Percentiles rank a stretch among this genome's conserved stretches.
Evolutionary conservation across 2,329 filamentous ascomycete genomes (phyloP).

Genomic region (Periconia macrospinosa): DNA sequence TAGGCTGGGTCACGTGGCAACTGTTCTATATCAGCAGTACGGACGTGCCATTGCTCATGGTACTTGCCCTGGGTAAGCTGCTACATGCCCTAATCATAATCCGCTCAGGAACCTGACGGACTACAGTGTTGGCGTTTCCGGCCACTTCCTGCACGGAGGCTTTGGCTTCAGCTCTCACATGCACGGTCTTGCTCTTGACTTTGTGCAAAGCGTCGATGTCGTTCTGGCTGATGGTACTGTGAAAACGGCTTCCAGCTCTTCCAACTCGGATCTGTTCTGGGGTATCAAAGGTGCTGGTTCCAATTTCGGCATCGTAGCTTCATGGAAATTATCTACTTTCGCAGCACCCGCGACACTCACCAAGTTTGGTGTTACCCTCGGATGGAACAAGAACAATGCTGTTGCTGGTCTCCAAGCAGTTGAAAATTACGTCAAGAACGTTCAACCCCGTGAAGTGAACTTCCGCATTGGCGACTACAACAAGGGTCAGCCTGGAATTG

Average conservation of each 20-base stretch:
- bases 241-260: constrained; percentile 23
- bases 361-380: constrained; percentile 8
- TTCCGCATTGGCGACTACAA: constrained; percentile 15
- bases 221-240: constrained; percentile 32
- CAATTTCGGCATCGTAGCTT: constrained; percentile 37
- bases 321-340: constrained; percentile 20
- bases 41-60: constrained; percentile 47
- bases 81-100: constrained; percentile 27
- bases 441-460: constrained; percentile 11
- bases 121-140: constrained; percentile 12
- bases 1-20: constrained; percentile 38
- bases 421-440: constrained; percentile 14
- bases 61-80: constrained; percentile 46
- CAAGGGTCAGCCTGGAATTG: constrained; percentile 9
- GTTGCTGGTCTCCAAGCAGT: constrained; percentile 14
- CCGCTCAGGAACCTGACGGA: neutral
- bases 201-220: constrained; percentile 9
- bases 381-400: constrained; percentile 13
- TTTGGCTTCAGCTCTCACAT: constrained; percentile 16
- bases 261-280: constrained; percentile 40
- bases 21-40: constrained; percentile 16
- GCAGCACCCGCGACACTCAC: constrained; percentile 8
- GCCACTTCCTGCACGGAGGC: constrained; percentile 15
- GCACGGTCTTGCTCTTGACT: constrained; percentile 15
- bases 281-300: constrained; percentile 38